Evolutionary conservation across 805 yeast genomes (phyloP), one percentile per base, ranked within the genome.

Genomic region (Wickerhamiella brachini): DNA sequence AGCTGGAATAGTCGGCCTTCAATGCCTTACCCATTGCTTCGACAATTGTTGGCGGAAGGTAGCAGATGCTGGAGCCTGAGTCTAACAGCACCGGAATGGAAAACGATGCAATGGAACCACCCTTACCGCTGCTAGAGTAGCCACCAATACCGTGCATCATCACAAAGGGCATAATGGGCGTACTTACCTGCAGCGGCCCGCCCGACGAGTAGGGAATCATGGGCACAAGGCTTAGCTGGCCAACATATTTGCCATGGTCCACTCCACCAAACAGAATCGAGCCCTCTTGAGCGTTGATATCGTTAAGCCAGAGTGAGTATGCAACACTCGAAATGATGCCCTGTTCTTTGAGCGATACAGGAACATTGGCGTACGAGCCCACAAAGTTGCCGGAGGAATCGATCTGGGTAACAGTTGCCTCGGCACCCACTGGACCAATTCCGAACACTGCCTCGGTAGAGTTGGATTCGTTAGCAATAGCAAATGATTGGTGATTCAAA

Each of bases 401-500:
- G 23, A 54, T 42, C n/a, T 54, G 46, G n/a, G 44, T 41, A 78
- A 49, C 57, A 26, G 59, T 57, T 20, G 71, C 61, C 59, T 69
- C 72, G 41, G 60, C 58, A 18, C 59, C 54, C 10, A 54, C 51
- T 44, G 63, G 58, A 15, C 71, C 71, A 26, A 68, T 62, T 12
- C 72, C 72, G 54, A 68, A 58, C 18, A 69, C 68, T 49, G 94
- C 90, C 55, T 71, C 65, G 8, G 78, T 65, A 3, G 93, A 79
- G 56, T 79, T 78, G 1, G 93, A 75, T 34, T 65, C 62, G 60
- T 80, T 78, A 8, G 85, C 93, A 23, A 86, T 78, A 1, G 94
- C 96, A 65, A 89, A 76, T 7, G 86, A 77, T 29, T 84, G 68
- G 1, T 70, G 56, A 10, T 81, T 69, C 5, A 73, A 65, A 17